Conservation (phyloP, 257 asterid species). For the Leptodermis oblonga region DNA sequence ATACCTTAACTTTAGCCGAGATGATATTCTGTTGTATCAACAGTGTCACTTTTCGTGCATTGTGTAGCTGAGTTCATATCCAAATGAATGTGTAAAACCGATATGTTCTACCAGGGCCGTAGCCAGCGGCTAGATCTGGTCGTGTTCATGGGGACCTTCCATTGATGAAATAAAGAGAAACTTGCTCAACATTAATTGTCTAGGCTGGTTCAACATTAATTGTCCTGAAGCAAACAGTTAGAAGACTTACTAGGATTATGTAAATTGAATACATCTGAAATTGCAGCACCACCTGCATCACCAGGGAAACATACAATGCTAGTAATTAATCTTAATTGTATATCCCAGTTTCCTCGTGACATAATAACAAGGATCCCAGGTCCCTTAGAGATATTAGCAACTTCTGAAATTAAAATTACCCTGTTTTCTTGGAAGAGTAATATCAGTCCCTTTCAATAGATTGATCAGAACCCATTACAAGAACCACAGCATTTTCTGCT, state of each 20-base stretch:
- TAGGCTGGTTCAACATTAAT: too few species aligned
- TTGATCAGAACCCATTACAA: constrained; percentile 78
- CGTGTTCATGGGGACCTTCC: constrained; percentile 74
- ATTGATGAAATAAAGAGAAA: neutral
- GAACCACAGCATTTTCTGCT: constrained; percentile 73
- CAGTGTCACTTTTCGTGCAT: too few species aligned
- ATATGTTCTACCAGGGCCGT: constrained; percentile 71
- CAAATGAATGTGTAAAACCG: constrained; percentile 68
- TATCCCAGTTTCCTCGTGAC: constrained; percentile 89
- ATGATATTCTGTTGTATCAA: too few species aligned
- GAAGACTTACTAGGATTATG: constrained; percentile 75
- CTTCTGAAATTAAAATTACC: constrained; percentile 44
- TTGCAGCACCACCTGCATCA: constrained; percentile 86
- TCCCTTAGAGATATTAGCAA: constrained; percentile 61
- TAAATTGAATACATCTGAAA: constrained; percentile 65
- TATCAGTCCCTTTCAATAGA: constrained; percentile 51
- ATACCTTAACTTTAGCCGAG: too few species aligned
- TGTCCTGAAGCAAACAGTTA: too few species aligned
- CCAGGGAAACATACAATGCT: constrained; percentile 94
- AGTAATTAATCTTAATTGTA: constrained; percentile 55
- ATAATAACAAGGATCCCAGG: constrained; percentile 81
- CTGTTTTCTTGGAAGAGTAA: constrained; percentile 89
- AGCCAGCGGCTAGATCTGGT: constrained; percentile 52
- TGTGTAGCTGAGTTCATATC: constrained; percentile 64
- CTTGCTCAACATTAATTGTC: neutral